Percentiles rank a stretch among this genome's conserved stretches.
Conservation (phyloP, 116 monocot species). For the Dioscorea cayenensis region DNA sequence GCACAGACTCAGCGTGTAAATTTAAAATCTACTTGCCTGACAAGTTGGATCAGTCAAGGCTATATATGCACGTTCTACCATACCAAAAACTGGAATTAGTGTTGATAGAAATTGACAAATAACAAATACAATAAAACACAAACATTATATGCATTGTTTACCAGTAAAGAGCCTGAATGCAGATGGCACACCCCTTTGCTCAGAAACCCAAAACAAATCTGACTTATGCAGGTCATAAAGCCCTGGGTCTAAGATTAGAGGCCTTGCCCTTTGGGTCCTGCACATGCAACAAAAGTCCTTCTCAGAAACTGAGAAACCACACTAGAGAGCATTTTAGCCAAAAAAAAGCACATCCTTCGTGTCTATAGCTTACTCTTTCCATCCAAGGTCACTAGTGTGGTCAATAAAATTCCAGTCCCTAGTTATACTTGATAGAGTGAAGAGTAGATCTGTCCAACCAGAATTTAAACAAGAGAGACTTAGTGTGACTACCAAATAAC, state of each 20-base stretch:
- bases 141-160: not conserved
- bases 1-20: too few species aligned
- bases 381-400: constrained; percentile 69
- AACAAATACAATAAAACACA: too few species aligned
- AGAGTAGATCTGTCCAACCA: constrained; percentile 41
- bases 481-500: not conserved
- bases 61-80: too few species aligned
- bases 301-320: not conserved
- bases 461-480: not conserved
- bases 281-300: constrained; percentile 3
- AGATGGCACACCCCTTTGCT: constrained; percentile 43
- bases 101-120: too few species aligned
- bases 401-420: constrained; percentile 66
- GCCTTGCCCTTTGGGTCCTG: constrained; percentile 46
- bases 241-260: constrained; percentile 42
- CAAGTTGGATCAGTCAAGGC: too few species aligned
- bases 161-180: constrained; percentile 51
- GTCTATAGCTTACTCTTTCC: constrained; percentile 53
- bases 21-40: too few species aligned
- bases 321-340: not conserved
- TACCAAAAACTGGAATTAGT: too few species aligned
- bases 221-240: constrained; percentile 38
- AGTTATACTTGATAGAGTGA: constrained; percentile 42
- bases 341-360: not conserved
- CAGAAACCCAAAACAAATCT: constrained; percentile 41